phyloP scores from a whole-genome alignment of 2,329 filamentous ascomycete genomes.

The Apiospora saccharicola region DNA sequence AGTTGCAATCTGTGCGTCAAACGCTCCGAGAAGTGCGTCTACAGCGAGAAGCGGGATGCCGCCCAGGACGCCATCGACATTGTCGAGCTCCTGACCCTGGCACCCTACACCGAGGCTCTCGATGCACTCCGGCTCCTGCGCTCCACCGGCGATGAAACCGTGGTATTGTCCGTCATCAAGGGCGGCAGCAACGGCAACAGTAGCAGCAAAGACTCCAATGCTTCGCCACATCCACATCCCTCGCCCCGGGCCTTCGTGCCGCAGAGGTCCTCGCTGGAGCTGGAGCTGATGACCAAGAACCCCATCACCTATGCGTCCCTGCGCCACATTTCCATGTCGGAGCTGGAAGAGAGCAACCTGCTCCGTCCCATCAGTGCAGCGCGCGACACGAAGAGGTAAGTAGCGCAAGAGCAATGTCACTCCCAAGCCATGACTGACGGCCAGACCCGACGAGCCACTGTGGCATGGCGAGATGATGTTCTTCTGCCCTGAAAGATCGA shows the following conservation, averaged over 20 bases:
- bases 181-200: neutral
- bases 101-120: neutral
- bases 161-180: slow-evolving; percentile 5
- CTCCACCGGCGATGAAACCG: neutral
- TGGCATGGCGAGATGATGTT: neutral
- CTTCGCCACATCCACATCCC: neutral
- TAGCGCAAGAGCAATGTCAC: neutral
- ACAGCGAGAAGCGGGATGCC: slow-evolving; percentile 10
- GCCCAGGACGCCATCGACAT: slow-evolving; percentile 7
- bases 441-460: neutral
- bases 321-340: neutral
- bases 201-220: neutral
- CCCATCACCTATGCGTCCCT: slow-evolving; percentile 11
- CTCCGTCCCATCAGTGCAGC: slow-evolving; percentile 9
- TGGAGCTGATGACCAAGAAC: slow-evolving; percentile 17
- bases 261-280: slow-evolving; percentile 5
- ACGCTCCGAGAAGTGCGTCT: slow-evolving; percentile 16
- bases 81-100: neutral
- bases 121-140: slow-evolving; percentile 8
- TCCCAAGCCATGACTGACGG: no score
- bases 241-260: neutral
- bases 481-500: neutral
- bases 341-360: slow-evolving; percentile 16
- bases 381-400: neutral
- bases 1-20: slow-evolving; percentile 7